Evolutionary conservation across 2,329 filamentous ascomycete species (phyloP).

Genomic region (Microcyclospora pomicola): DNA sequence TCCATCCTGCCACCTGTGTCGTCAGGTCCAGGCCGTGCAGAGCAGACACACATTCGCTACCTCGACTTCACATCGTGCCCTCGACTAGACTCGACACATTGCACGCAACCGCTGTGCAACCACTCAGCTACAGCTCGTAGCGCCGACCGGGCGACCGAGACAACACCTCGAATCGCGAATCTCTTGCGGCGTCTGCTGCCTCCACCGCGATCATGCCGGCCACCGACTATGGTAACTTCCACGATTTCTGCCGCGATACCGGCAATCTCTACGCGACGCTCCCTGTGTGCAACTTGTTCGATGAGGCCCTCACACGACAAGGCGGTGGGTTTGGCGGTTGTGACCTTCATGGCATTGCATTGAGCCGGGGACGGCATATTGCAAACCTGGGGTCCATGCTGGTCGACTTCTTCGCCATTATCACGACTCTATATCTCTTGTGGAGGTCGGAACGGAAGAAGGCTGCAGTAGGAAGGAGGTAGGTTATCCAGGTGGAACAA

Average conservation of each 20-base stretch:
- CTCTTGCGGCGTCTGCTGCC: neutral
- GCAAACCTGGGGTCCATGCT: slow-evolving; percentile 90
- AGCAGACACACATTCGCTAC: no score
- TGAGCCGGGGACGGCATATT: slow-evolving; percentile 52
- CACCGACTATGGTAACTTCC: slow-evolving; percentile 23
- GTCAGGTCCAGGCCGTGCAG: no score
- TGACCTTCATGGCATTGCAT: slow-evolving; percentile 56
- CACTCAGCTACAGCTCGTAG: no score
- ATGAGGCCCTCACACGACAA: slow-evolving; percentile 24
- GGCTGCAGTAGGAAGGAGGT: slow-evolving; percentile 89
- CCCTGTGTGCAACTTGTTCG: slow-evolving; percentile 49
- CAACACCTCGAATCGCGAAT: neutral
- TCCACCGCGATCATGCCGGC: neutral
- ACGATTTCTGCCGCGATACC: slow-evolving; percentile 37
- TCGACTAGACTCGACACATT: no score
- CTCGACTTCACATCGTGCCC: no score
- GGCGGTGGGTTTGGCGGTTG: slow-evolving; percentile 37
- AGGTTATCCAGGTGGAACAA: slow-evolving; percentile 16
- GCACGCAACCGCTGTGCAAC: no score
- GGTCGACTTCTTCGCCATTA: slow-evolving; percentile 63
- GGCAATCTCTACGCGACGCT: slow-evolving; percentile 25
- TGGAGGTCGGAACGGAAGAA: slow-evolving; percentile 76
- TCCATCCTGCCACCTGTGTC: no score
- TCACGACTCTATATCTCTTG: slow-evolving; percentile 52
- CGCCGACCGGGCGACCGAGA: neutral